Evolutionary conservation across 495 filamentous ascomycete species (phyloP), one percentile per base, ranked within the genome.

Genomic region (Saxophila tyrrhenica): DNA sequence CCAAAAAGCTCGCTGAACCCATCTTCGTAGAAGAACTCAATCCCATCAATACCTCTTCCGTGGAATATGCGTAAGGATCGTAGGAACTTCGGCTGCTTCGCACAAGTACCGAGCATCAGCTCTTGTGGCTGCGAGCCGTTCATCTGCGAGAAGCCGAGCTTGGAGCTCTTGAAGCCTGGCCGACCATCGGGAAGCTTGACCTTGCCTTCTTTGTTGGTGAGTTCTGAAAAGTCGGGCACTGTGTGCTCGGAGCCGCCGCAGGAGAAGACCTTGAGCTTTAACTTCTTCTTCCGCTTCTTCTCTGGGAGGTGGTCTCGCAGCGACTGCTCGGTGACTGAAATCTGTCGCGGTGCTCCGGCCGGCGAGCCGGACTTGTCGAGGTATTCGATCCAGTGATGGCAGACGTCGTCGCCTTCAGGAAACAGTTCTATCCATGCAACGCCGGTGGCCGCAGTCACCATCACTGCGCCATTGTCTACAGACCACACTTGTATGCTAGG

Each of bases 11-110:
- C 91, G 53, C 76, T 85, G 1, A 85, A 85, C 23, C 75, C 75
- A 67, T 97, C 90, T 56, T 96, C 92, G 63, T 95, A 98, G 55
- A 84, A 76, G 65, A 98, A 96, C 64, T 96, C 92, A 11, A 98
- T 59, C 0, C 92, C 92, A 65, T 94, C 87, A 47, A 97, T 57
- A 7, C 86, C 83, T 54, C 72, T 69, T 0, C 86, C 89, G 61
- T 90, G 84, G 59, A 89, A 95, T 7, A 96, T 71, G 39, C 80
- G 78, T 47, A 96, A 78, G 8, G 77, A 78, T 0, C 78, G 83
- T 56, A 96, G 71, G 29, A 96, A 75, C 57, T 89, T 84, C 13
- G 79, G 85, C 42, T 83, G 80, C 20, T 78, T 74, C 19, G 77
- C 72, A 13, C 81, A 75, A 59, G 81, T 85, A 24, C 85, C 78